Conservation (phyloP, 768 basidiomycete genomes). For the Punctularia strigosozonata region DNA sequence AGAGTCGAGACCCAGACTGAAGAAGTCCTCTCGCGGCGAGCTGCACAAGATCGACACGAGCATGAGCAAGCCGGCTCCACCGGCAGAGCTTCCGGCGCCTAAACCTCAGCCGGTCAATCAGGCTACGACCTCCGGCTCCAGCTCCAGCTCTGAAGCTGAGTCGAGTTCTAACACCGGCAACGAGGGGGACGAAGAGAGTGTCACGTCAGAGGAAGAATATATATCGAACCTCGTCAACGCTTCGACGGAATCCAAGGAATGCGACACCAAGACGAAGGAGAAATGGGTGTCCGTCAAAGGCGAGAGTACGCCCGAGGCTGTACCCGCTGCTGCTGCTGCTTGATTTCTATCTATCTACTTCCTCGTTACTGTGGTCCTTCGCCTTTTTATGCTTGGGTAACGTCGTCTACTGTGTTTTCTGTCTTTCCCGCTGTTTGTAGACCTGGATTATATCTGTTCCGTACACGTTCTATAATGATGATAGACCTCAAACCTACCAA, state of each 20-base stretch:
- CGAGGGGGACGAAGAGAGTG: slow-evolving; percentile 70
- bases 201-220: slow-evolving; percentile 59
- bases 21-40: slow-evolving; percentile 29
- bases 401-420: too few relatives aligned
- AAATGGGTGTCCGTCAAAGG: slow-evolving; percentile 74
- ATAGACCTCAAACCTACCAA: too few relatives aligned
- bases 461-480: too few relatives aligned
- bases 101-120: slow-evolving; percentile 8
- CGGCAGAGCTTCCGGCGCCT: slow-evolving; percentile 5
- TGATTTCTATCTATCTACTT: too few relatives aligned
- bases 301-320: slow-evolving; percentile 14
- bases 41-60: slow-evolving; percentile 6
- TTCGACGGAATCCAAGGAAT: slow-evolving; percentile 4
- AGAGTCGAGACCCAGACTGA: slow-evolving; percentile 42
- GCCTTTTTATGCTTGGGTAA: too few relatives aligned
- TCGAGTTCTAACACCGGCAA: slow-evolving; percentile 38
- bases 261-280: slow-evolving; percentile 33
- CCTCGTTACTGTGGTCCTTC: too few relatives aligned
- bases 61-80: slow-evolving; percentile 1
- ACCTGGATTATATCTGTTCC: too few relatives aligned
- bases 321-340: slow-evolving; percentile 2
- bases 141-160: slow-evolving; percentile 47
- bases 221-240: slow-evolving; percentile 26
- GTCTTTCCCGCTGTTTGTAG: too few relatives aligned
- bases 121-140: slow-evolving; percentile 12